A percentile compares a stretch with the other conserved stretches of the same genome.
Evolutionary conservation across 768 basidiomycete species (phyloP).

Genomic region (Calocera viscosa): DNA sequence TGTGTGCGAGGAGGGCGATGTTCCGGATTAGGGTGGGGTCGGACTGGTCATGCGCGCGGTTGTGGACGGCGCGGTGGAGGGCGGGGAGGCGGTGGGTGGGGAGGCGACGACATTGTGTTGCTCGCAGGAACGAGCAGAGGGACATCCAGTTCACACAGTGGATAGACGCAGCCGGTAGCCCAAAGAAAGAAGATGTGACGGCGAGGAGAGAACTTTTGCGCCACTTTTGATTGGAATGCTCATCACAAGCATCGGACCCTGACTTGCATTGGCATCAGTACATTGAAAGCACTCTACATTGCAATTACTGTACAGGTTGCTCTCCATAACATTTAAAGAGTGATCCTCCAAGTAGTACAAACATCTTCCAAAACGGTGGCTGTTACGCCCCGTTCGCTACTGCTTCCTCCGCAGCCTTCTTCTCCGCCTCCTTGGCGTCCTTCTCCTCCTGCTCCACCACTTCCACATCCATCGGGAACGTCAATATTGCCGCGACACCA

Average conservation of each 20-base stretch:
- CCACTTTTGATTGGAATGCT: not conserved
- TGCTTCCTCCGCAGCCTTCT: constrained; percentile 20
- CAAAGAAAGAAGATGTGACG: too few species aligned
- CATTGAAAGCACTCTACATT: too few species aligned
- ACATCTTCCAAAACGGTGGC: not conserved
- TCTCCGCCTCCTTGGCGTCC: constrained; percentile 38
- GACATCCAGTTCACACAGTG: not conserved
- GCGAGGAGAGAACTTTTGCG: not conserved
- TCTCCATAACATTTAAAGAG: too few species aligned
- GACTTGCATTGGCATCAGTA: too few species aligned
- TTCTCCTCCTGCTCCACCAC: constrained; percentile 87
- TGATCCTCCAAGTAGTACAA: too few species aligned
- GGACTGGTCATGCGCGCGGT: not conserved
- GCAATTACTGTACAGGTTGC: too few species aligned
- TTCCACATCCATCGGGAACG: constrained; percentile 90
- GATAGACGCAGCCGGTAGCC: too few species aligned
- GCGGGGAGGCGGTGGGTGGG: not conserved
- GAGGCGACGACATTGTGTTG: not conserved
- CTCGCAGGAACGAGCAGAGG: not conserved
- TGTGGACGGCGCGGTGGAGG: not conserved
- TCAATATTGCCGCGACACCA: constrained; percentile 89
- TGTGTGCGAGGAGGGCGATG: constrained; percentile 81
- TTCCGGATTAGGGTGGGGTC: constrained; percentile 38
- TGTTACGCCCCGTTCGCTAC: not conserved
- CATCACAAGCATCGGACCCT: not conserved